Evolutionary conservation across 2,329 filamentous ascomycete species (phyloP).

Genomic region (Hansfordia pulvinata): DNA sequence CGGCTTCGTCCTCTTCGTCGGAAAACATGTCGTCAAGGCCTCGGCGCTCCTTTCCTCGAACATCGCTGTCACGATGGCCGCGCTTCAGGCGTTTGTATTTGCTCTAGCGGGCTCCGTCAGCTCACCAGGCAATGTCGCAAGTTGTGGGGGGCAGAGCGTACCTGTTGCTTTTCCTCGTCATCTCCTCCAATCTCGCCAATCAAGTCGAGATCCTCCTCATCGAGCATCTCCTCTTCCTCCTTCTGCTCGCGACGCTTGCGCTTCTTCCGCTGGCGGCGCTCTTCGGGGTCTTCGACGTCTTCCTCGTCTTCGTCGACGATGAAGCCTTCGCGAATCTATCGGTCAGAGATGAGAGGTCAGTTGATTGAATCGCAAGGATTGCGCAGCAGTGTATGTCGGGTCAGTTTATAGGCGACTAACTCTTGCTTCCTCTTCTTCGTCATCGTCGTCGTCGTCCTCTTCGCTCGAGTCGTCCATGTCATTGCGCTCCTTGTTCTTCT

Average conservation of each 20-base stretch:
- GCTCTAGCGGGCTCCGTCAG: too few relatives aligned
- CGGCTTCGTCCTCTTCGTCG: slow-evolving; percentile 72
- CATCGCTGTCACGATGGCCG: slow-evolving; percentile 64
- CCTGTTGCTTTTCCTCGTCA: slow-evolving; percentile 57
- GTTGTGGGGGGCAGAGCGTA: slow-evolving; percentile 23
- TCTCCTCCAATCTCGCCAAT: slow-evolving; percentile 74
- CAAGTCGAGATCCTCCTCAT: slow-evolving; percentile 91
- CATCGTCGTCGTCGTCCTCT: slow-evolving; percentile 85
- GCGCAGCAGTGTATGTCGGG: neutral
- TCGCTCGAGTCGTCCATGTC: slow-evolving; percentile 74
- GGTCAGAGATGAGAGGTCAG: slow-evolving; percentile 9
- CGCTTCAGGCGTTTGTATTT: slow-evolving; percentile 96
- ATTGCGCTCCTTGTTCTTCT: slow-evolving; percentile 26
- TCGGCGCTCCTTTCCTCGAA: slow-evolving; percentile 49
- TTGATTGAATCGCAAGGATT: slow-evolving; percentile 3
- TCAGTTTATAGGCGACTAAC: slow-evolving; percentile 28
- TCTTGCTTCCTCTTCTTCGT: slow-evolving; percentile 69
- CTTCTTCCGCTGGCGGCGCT: slow-evolving; percentile 56
- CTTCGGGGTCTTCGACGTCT: slow-evolving; percentile 45
- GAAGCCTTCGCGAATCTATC: slow-evolving; percentile 80
- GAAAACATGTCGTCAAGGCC: slow-evolving; percentile 90
- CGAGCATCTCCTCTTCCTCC: slow-evolving; percentile 76
- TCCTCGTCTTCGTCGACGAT: slow-evolving; percentile 80
- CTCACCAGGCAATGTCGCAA: too few relatives aligned
- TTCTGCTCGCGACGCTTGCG: slow-evolving; percentile 60